These are phyloP conservation scores for Epichloe sibirici DNA, from an alignment of 2,329 filamentous ascomycete species.

Conservation along the genomic window DNA sequence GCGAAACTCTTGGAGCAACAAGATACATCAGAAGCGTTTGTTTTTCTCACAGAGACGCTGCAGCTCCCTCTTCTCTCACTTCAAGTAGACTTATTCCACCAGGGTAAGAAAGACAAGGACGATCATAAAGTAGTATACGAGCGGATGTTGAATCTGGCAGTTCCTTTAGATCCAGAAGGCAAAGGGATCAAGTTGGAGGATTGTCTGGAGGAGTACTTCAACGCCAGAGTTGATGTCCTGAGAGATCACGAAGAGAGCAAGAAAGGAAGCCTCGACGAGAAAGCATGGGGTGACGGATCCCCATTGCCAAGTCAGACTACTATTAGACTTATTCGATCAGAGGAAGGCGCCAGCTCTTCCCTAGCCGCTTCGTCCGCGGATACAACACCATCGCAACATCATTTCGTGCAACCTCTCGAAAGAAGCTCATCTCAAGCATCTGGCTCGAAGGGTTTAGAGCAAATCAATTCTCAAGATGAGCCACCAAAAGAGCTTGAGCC, in stretches of 20 bases:
- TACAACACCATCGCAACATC: conserved; percentile 12
- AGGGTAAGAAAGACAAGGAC: conserved; percentile 71
- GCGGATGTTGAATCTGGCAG: conserved; percentile 76
- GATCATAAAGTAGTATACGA: conserved; percentile 96
- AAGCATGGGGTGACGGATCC: conserved; percentile 12
- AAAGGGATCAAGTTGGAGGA: conserved; percentile 72
- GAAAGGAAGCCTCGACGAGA: conserved; percentile 21
- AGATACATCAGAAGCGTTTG: conserved; percentile 91
- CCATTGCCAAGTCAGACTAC: conserved; percentile 19
- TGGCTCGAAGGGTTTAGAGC: background rate
- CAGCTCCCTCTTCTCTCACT: conserved; percentile 78
- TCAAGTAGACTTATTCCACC: conserved; percentile 91
- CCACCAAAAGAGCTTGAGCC: background rate
- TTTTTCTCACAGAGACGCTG: conserved; percentile 82
- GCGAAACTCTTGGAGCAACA: conserved; percentile 71
- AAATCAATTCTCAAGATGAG: background rate
- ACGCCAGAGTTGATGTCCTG: conserved; percentile 80
- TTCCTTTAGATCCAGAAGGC: conserved; percentile 63
- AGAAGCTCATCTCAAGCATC: background rate
- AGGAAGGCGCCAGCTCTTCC: conserved; percentile 21
- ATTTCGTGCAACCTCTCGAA: background rate
- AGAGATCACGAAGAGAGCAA: conserved; percentile 53
- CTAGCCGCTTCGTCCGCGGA: conserved; percentile 22
- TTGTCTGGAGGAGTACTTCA: conserved; percentile 90
- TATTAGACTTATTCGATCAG: conserved; percentile 22